A percentile compares a stretch with the other conserved stretches of the same genome.
Conservation (phyloP, 345 rosid genomes). For the Abelmoschus esculentus region DNA sequence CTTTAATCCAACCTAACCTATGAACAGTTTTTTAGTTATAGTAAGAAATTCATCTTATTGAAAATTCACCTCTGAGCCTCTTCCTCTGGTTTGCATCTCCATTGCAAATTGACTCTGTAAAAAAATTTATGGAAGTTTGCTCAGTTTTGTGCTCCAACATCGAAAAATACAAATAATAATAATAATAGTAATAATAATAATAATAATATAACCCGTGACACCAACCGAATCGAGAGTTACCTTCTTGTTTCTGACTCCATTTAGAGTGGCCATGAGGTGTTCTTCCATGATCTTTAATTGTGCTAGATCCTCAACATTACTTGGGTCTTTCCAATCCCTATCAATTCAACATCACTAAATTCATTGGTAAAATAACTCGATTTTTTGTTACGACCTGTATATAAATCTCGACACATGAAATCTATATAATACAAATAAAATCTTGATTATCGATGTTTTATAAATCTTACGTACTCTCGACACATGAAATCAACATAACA, state of each 20-base stretch:
- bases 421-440: too few species aligned
- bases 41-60: not conserved
- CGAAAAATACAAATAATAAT: too few species aligned
- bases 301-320: not conserved
- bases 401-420: not conserved
- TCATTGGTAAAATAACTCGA: not conserved
- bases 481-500: too few species aligned
- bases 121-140: not conserved
- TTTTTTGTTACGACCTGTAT: not conserved
- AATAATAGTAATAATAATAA: too few species aligned
- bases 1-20: too few species aligned
- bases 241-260: not conserved
- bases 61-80: not conserved
- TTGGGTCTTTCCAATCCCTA: slow-evolving; percentile 29
- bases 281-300: slow-evolving; percentile 21
- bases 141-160: not conserved
- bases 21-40: not conserved
- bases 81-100: not conserved
- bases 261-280: slow-evolving; percentile 13
- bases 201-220: too few species aligned
- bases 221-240: too few species aligned
- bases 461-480: too few species aligned
- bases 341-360: not conserved
- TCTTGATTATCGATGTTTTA: too few species aligned
- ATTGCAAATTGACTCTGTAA: not conserved